Percentiles rank a stretch among this genome's conserved stretches.
These are phyloP conservation scores for Myxozyma kluyveri DNA, from an alignment of 805 yeast species.

Conservation along the genomic window DNA sequence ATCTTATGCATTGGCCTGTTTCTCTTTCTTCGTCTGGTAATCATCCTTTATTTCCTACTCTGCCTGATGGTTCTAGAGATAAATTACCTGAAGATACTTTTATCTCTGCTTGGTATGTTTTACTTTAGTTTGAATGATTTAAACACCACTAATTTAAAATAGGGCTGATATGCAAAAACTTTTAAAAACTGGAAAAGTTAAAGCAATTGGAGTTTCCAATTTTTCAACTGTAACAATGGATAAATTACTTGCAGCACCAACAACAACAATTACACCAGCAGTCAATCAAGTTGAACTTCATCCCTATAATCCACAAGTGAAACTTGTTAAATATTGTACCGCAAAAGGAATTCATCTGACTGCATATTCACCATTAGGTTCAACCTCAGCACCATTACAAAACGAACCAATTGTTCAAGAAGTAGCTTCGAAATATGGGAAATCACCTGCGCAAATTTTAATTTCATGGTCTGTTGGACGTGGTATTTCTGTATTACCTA, in stretches of 20 bases:
- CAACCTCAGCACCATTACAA: constrained; percentile 35
- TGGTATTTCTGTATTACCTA: constrained; percentile 63
- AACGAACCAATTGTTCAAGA: constrained; percentile 52
- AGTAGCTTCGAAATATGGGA: constrained; percentile 56
- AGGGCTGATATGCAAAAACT: constrained; percentile 52
- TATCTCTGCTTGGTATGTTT: constrained; percentile 56
- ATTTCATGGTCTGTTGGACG: constrained; percentile 56
- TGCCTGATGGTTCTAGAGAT: constrained; percentile 44
- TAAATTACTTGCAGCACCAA: constrained; percentile 21
- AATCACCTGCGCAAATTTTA: constrained; percentile 51
- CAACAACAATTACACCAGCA: constrained; percentile 56
- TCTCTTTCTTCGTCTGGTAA: constrained; percentile 45
- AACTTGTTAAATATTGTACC: constrained; percentile 53
- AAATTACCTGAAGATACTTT: constrained; percentile 37
- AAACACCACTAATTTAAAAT: not conserved
- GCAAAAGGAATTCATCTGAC: constrained; percentile 56
- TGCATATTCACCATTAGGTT: constrained; percentile 79
- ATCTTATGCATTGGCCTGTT: constrained; percentile 82
- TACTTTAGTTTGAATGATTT: no score
- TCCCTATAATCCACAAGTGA: constrained; percentile 66
- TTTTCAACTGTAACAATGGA: constrained; percentile 44
- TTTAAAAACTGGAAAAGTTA: constrained; percentile 50
- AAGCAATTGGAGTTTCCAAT: constrained; percentile 77
- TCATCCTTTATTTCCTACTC: constrained; percentile 43
- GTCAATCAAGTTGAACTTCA: constrained; percentile 77